A percentile compares a stretch with the other conserved stretches of the same genome.
These are phyloP conservation scores for Gossypium longicalyx DNA, from an alignment of 345 rosid genomes.

Conservation along the genomic window DNA sequence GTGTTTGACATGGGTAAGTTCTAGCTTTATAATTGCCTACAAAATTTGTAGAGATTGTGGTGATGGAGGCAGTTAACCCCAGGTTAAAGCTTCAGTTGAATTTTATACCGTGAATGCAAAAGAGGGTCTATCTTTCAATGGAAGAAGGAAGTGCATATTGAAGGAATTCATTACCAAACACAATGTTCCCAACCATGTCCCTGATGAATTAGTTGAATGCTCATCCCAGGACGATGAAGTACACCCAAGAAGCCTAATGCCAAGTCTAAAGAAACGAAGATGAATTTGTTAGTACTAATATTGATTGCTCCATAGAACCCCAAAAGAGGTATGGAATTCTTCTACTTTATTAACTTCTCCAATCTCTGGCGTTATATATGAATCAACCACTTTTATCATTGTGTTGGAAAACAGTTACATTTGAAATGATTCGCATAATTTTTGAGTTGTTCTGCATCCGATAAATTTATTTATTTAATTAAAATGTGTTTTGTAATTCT, in stretches of 20 bases:
- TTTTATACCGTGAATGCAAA: slow-evolving; percentile 33
- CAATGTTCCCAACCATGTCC: slow-evolving; percentile 55
- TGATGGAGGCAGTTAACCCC: slow-evolving; percentile 47
- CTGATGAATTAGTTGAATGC: slow-evolving; percentile 54
- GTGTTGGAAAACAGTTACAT: no score
- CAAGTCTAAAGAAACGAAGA: no score
- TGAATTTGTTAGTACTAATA: no score
- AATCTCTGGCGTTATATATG: no score
- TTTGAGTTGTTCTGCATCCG: no score
- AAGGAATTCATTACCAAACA: slow-evolving; percentile 47
- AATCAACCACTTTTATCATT: no score
- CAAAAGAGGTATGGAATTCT: no score
- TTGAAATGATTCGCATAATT: no score
- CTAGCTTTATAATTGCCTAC: not conserved
- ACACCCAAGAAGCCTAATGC: slow-evolving; percentile 28
- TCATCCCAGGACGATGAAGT: slow-evolving; percentile 52
- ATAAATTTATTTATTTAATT: no score
- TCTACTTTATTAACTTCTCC: no score
- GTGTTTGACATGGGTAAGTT: not conserved
- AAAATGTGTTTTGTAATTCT: no score
- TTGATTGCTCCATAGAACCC: no score
- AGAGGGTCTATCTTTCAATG: slow-evolving; percentile 44
- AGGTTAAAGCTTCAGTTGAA: slow-evolving; percentile 54
- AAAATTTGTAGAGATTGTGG: not conserved
- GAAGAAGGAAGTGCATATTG: slow-evolving; percentile 57